A percentile compares a stretch with the other conserved stretches of the same genome.
Evolutionary conservation across 2,329 filamentous ascomycete genomes (phyloP).

Genomic region (Phyllosticta citribraziliensis): DNA sequence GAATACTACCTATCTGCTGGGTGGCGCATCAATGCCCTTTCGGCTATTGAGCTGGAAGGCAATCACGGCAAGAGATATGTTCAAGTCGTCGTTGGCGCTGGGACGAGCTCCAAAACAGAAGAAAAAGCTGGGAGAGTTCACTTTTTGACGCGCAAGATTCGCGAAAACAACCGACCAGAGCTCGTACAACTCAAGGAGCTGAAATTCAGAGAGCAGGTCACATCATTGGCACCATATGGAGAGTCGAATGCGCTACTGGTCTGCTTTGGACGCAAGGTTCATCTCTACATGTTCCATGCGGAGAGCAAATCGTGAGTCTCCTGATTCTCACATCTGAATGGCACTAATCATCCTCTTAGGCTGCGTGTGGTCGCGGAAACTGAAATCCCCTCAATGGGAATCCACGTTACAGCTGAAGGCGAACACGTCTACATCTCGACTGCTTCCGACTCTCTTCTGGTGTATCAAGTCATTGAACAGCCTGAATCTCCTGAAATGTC

Average conservation of each 20-base stretch:
- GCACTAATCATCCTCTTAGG: neutral
- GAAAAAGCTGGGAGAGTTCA: constrained; percentile 40
- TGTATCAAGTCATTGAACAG: constrained; percentile 32
- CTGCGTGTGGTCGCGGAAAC: constrained; percentile 18
- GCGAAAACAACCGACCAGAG: neutral
- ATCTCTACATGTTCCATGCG: constrained; percentile 21
- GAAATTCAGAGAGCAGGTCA: constrained; percentile 21
- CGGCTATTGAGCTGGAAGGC: constrained; percentile 54
- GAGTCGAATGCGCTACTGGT: constrained; percentile 16
- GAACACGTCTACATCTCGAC: constrained; percentile 46
- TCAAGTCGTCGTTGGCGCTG: constrained; percentile 52
- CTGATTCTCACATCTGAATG: too few relatives aligned
- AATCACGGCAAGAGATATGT: constrained; percentile 47
- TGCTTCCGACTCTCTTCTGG: constrained; percentile 42
- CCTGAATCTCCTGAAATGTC: constrained; percentile 20
- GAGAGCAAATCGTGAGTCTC: constrained; percentile 10
- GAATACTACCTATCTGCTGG: constrained; percentile 47
- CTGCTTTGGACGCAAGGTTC: constrained; percentile 19
- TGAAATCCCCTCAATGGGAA: constrained; percentile 38
- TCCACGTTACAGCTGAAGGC: constrained; percentile 39
- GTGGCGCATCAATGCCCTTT: constrained; percentile 51
- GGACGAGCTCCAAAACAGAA: neutral
- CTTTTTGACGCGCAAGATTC: constrained; percentile 18
- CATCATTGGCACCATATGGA: constrained; percentile 21
- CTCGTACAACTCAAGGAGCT: constrained; percentile 38